These are phyloP conservation scores for Rubia balearica DNA, from an alignment of 305 asterid species.

Conservation along the genomic window DNA sequence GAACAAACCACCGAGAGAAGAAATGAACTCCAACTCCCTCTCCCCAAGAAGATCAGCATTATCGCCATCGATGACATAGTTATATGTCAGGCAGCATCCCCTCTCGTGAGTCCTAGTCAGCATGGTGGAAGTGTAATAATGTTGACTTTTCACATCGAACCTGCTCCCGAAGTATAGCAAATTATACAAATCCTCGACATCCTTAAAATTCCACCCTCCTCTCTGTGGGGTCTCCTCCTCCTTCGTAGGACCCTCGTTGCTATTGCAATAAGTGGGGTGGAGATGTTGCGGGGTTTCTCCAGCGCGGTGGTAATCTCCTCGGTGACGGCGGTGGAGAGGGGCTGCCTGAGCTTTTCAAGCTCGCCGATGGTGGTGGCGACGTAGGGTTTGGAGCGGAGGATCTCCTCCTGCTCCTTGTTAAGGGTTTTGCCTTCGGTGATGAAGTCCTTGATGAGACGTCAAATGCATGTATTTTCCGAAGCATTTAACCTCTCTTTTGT, in stretches of 20 bases:
- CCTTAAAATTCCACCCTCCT: slow-evolving; percentile 14
- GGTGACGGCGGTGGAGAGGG: slow-evolving; percentile 45
- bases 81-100: slow-evolving; percentile 76
- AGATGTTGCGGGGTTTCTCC: slow-evolving; percentile 3
- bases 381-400: slow-evolving; percentile 51
- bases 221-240: slow-evolving; percentile 11
- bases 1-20: slow-evolving; percentile 53
- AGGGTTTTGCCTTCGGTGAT: slow-evolving; percentile 52
- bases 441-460: too few relatives aligned
- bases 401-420: slow-evolving; percentile 72
- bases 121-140: slow-evolving; percentile 45
- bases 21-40: slow-evolving; percentile 76
- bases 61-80: slow-evolving; percentile 85
- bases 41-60: slow-evolving; percentile 58
- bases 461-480: too few relatives aligned
- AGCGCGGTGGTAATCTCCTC: slow-evolving; percentile 27
- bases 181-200: slow-evolving; percentile 56
- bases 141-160: slow-evolving; percentile 60
- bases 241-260: too few relatives aligned
- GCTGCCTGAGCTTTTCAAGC: slow-evolving; percentile 64
- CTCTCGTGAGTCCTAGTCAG: slow-evolving; percentile 84
- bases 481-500: too few relatives aligned
- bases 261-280: slow-evolving; percentile 2
- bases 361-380: slow-evolving; percentile 62
- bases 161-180: slow-evolving; percentile 67